Base-by-base conservation (phyloP, 2,329 filamentous ascomycete genomes). In the Elsinoe necatrix region DNA sequence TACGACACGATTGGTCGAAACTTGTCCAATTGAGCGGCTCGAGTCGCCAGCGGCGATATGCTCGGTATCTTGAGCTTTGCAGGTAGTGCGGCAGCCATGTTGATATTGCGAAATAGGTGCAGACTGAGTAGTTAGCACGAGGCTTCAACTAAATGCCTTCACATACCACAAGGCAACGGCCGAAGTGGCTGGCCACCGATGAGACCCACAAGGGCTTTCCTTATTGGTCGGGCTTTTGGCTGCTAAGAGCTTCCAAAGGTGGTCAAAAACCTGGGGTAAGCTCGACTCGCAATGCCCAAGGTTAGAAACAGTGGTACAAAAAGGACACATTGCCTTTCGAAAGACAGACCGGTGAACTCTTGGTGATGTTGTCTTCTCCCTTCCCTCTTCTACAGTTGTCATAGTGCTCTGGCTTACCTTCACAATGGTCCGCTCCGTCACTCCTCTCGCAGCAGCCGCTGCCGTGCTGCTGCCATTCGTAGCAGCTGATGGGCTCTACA, bases 1-100 rank as follows among this genome's bases (percentile, higher is more conserved):
- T 97, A 98, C 61, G 91, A 80, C 63, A 97, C 81, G 59, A 93
- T 88, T 7, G 93, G 93, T 72, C 92, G 93, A 67, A 84, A 82
- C 58, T 80, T 80, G 69, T 92, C 87, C 50, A 98, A 81, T 75
- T 98, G 92, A 34, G 82, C 80, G 31, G 89, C 92, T 66, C 92
- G 84, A 56, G 85, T 80, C 60, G 91, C 84, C 71, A 95, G 96
- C 59, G 89, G 87, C 62, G 83, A 84, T 67, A 95, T 83, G 69
- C 95, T 90, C 20, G 64, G 63, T 27, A 62, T 61, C 74, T 87
- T 90, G 65, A 98, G 79, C 66, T 81, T 81, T 31, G 80, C 76
- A 14, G 89, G 89, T 57, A 92, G 75, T 57, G 77, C 75, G 65
- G 81, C 79, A 51, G 88, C 82, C 91, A 95, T 95, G 61, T 58